These are phyloP conservation scores for Canavalia ensiformis DNA, from an alignment of 306 rosid species.

Conservation along the genomic window DNA sequence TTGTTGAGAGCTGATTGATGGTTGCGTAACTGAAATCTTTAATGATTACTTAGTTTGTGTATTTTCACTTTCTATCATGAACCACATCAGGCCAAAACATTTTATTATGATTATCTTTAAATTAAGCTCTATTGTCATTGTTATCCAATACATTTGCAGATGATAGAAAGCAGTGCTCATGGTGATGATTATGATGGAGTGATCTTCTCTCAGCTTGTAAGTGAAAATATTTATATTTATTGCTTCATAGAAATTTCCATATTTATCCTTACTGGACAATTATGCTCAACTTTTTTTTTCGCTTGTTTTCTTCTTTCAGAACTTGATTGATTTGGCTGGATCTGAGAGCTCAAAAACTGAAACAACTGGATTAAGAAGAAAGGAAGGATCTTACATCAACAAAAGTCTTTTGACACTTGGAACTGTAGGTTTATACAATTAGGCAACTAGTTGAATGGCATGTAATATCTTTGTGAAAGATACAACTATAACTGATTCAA, in stretches of 20 bases:
- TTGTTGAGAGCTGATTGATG: slow-evolving; percentile 29
- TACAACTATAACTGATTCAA: slow-evolving; percentile 5
- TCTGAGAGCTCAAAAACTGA: slow-evolving; percentile 99
- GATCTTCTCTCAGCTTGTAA: slow-evolving; percentile 98
- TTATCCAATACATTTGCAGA: slow-evolving; percentile 67
- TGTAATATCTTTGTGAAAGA: slow-evolving; percentile 35
- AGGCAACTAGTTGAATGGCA: neutral
- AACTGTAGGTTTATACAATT: slow-evolving; percentile 68
- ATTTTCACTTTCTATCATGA: slow-evolving; percentile 27
- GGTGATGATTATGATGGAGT: slow-evolving; percentile 99
- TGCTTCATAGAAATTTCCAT: slow-evolving; percentile 20
- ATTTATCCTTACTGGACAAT: neutral
- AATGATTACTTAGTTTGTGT: neutral
- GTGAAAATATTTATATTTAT: slow-evolving; percentile 30
- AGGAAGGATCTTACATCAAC: slow-evolving; percentile 98
- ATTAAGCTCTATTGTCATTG: slow-evolving; percentile 18
- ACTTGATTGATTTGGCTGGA: slow-evolving; percentile 98
- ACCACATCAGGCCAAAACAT: neutral
- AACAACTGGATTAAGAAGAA: slow-evolving; percentile 96
- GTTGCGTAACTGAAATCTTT: slow-evolving; percentile 11
- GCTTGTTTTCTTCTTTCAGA: slow-evolving; percentile 58
- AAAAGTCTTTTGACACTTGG: slow-evolving; percentile 99
- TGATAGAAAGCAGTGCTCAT: slow-evolving; percentile 96
- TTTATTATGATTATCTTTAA: neutral
- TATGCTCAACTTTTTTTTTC: slow-evolving; percentile 16